Conservation (phyloP, 2,329 filamentous ascomycete species). For the Colletotrichum chrysophilum region DNA sequence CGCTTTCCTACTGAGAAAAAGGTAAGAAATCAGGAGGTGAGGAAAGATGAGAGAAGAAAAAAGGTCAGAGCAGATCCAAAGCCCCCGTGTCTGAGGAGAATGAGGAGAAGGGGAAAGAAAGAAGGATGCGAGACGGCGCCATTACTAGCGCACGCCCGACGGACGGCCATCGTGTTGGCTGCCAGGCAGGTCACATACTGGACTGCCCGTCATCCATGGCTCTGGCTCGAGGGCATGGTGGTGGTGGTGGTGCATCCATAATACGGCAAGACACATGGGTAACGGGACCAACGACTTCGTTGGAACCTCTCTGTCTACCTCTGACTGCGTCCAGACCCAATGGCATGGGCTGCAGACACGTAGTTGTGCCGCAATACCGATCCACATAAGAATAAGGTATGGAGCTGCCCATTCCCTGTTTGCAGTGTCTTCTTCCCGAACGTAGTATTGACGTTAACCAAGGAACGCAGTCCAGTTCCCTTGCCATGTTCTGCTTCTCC, state of each 20-base stretch:
- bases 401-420: neutral
- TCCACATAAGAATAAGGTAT: constrained; percentile 6
- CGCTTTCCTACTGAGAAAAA: neutral
- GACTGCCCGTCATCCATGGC: neutral
- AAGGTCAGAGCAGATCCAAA: neutral
- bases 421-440: neutral
- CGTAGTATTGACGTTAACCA: neutral
- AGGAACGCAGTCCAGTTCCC: neutral
- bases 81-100: neutral
- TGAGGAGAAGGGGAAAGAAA: neutral
- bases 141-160: neutral
- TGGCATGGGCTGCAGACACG: neutral
- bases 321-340: neutral
- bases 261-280: neutral
- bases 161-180: neutral
- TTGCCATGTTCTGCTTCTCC: neutral
- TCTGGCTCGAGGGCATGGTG: neutral
- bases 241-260: neutral
- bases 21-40: neutral
- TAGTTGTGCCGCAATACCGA: constrained; percentile 3
- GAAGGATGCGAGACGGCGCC: neutral
- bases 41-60: neutral
- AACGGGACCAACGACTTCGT: neutral
- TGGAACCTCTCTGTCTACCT: constrained; percentile 2
- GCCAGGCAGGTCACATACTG: neutral